A percentile compares a stretch with the other conserved stretches of the same genome.
Evolutionary conservation across 164 flowering plant genomes (phyloP).

Genomic region (Saururus chinensis): DNA sequence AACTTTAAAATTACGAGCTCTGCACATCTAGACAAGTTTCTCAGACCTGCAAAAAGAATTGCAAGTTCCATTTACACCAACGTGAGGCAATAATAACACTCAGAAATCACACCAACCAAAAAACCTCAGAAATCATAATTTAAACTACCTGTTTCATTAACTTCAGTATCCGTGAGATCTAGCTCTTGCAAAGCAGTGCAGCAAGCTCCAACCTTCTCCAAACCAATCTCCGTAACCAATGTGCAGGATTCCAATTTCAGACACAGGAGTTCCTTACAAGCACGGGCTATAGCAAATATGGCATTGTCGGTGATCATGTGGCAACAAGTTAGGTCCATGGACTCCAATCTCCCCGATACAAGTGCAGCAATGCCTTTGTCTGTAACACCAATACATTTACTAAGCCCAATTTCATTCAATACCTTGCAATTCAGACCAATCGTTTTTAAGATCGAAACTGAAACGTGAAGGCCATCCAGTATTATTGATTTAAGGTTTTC

Average conservation of each 20-base stretch:
- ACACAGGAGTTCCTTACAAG: conserved; percentile 36
- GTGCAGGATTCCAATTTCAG: conserved; percentile 62
- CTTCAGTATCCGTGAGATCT: conserved; percentile 64
- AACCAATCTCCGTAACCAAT: conserved; percentile 39
- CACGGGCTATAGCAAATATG: conserved; percentile 37
- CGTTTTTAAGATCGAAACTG: conserved; percentile 17
- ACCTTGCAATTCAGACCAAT: conserved; percentile 32
- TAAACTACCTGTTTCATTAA: conserved; percentile 41
- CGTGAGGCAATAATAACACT: no score
- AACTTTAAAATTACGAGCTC: conserved; percentile 40
- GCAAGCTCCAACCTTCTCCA: conserved; percentile 31
- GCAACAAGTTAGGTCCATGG: conserved; percentile 58
- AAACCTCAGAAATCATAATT: neutral
- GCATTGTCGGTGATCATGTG: conserved; percentile 40
- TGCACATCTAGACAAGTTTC: conserved; percentile 41
- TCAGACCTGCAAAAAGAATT: conserved; percentile 34
- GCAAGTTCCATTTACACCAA: neutral
- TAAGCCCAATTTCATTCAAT: conserved; percentile 45
- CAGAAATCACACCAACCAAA: no score
- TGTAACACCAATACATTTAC: conserved; percentile 59
- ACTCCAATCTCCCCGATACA: conserved; percentile 33
- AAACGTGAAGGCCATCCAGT: conserved; percentile 44
- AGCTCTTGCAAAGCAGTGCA: conserved; percentile 43
- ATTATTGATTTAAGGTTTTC: conserved; percentile 28
- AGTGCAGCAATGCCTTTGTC: conserved; percentile 42